These are phyloP conservation scores for Calonectria ilicicola DNA, from an alignment of 2,329 filamentous ascomycete genomes.

Conservation along the genomic window DNA sequence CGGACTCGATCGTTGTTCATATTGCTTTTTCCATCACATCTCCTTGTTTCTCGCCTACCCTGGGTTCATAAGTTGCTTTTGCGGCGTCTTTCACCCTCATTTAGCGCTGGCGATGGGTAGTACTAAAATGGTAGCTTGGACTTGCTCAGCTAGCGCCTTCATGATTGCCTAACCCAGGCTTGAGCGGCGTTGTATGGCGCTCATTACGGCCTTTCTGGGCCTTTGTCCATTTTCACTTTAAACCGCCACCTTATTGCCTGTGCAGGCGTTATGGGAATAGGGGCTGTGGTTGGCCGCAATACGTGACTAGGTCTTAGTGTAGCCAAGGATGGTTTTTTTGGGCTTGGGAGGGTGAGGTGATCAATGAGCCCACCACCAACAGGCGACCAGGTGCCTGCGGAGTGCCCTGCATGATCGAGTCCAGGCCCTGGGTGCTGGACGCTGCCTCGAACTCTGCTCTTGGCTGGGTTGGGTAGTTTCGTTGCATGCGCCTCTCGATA, in stretches of 20 bases:
- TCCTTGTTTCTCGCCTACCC: background rate
- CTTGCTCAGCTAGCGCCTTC: slow-evolving; percentile 22
- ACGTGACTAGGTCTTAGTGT: slow-evolving; percentile 17
- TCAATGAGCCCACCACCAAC: slow-evolving; percentile 40
- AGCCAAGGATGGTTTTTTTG: slow-evolving; percentile 24
- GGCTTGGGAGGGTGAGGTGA: slow-evolving; percentile 40
- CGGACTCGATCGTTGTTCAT: slow-evolving; percentile 28
- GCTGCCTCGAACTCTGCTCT: slow-evolving; percentile 31
- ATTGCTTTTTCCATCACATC: slow-evolving; percentile 31
- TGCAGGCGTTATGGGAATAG: slow-evolving; percentile 37
- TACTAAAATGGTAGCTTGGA: slow-evolving; percentile 25
- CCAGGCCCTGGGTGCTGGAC: slow-evolving; percentile 21
- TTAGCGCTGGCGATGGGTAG: slow-evolving; percentile 23
- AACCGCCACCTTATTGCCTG: slow-evolving; percentile 30
- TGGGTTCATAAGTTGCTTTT: slow-evolving; percentile 25
- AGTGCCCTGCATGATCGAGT: slow-evolving; percentile 23
- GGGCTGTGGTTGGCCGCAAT: slow-evolving; percentile 23
- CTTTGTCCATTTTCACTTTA: slow-evolving; percentile 30
- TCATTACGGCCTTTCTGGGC: slow-evolving; percentile 30
- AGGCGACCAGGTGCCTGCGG: slow-evolving; percentile 30
- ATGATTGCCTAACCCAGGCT: slow-evolving; percentile 16
- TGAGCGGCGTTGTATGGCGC: slow-evolving; percentile 28
- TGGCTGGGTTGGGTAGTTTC: slow-evolving; percentile 33
- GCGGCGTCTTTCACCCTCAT: slow-evolving; percentile 18
- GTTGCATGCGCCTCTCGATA: slow-evolving; percentile 32